Percentiles rank a stretch among this genome's conserved stretches.
Evolutionary conservation across 257 asterid genomes (phyloP).

Genomic region (Solanum appendiculatum): DNA sequence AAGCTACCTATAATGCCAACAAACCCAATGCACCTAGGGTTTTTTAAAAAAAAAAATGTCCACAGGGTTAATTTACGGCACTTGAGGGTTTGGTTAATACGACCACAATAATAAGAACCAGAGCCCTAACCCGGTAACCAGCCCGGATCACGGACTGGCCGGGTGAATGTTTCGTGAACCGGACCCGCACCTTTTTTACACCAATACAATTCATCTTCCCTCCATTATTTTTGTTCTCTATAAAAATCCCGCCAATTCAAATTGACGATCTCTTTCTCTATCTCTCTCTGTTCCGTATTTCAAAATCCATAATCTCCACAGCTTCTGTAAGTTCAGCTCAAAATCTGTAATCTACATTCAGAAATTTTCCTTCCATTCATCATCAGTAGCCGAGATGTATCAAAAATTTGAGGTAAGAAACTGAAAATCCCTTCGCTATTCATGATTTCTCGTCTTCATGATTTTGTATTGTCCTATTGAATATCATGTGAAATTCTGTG

Average conservation of each 20-base stretch:
- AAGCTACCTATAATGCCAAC: fast-evolving
- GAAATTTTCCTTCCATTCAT: background rate
- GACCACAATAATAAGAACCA: no score
- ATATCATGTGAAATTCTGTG: background rate
- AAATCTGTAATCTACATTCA: background rate
- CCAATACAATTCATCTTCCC: background rate
- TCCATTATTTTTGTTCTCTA: background rate
- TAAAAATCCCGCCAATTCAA: background rate
- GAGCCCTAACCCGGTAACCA: background rate
- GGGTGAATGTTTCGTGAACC: background rate
- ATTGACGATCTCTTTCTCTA: background rate
- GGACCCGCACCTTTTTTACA: background rate
- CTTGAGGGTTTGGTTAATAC: no score
- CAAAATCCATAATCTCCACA: background rate
- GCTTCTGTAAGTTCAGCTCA: background rate
- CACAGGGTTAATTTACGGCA: no score
- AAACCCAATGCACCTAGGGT: no score
- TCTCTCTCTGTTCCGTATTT: background rate
- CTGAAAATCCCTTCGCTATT: background rate
- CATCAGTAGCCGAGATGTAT: background rate
- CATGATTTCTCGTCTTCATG: background rate
- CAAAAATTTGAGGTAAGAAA: background rate
- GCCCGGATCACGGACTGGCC: background rate
- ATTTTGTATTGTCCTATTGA: background rate
- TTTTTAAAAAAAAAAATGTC: no score